phyloP scores from a whole-genome alignment of 305 asterid genomes.

The Striga hermonthica region DNA sequence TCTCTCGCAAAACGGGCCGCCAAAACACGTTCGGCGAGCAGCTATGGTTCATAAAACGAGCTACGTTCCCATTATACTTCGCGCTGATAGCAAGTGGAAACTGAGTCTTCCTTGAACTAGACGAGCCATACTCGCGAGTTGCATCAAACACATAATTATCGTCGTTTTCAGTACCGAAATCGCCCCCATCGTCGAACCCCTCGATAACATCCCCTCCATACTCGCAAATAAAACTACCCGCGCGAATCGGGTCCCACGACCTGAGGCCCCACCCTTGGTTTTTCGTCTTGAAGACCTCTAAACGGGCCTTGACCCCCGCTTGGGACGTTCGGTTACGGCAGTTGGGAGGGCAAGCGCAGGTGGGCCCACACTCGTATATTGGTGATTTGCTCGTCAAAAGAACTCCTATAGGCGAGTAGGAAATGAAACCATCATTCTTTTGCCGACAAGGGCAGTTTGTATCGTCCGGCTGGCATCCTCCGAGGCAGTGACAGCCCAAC shows the following conservation, averaged over 20 bases:
- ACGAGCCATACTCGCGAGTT: conserved; percentile 56
- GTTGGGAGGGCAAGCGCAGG: conserved; percentile 69
- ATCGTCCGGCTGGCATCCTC: conserved; percentile 79
- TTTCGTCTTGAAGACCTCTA: conserved; percentile 84
- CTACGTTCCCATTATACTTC: conserved; percentile 69
- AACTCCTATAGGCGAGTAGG: conserved; percentile 64
- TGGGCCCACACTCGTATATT: conserved; percentile 70
- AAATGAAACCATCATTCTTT: conserved; percentile 52
- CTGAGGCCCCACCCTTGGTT: conserved; percentile 94
- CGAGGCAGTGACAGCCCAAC: conserved; percentile 60
- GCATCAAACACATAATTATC: conserved; percentile 57
- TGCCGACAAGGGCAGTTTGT: conserved; percentile 60
- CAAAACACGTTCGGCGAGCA: conserved; percentile 80
- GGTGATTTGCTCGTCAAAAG: conserved; percentile 50
- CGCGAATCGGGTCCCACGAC: conserved; percentile 91
- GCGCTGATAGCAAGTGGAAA: conserved; percentile 65
- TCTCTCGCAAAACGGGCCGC: conserved; percentile 74
- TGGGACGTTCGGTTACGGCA: conserved; percentile 76
- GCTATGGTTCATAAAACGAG: conserved; percentile 91
- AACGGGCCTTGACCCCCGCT: conserved; percentile 59
- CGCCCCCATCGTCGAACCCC: conserved; percentile 27
- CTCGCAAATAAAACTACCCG: conserved; percentile 80
- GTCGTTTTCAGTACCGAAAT: conserved; percentile 44
- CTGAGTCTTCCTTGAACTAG: conserved; percentile 43
- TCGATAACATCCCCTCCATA: conserved; percentile 77